Evolutionary conservation across 148 eudicot genomes (phyloP), one percentile per base, ranked within the genome.

Genomic region (Silene uniflora): DNA sequence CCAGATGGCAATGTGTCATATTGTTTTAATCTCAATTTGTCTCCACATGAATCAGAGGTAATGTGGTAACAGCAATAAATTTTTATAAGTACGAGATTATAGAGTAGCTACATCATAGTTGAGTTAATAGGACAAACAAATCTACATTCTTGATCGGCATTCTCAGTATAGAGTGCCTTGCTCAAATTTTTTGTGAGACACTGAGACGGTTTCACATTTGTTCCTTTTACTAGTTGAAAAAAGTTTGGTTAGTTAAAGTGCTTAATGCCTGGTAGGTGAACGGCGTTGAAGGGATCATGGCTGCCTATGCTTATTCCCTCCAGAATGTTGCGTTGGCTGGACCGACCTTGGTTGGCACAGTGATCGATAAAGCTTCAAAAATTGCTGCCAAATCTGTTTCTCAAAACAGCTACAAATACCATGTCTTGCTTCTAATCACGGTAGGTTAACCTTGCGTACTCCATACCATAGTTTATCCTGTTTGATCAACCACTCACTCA

Each of bases 11-110:
- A 69, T 0, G 60, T 86, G 62, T 90, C 93, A 71, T 91, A 90
- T 73, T 90, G 97, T 79, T 90, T 89, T 75, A 85, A 90, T 83
- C 83, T 92, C 80, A 86, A 81, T 75, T 86, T 87, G 52, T 42
- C 55, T 71, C 72, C 81, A n/a, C 19, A 56, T 49, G 54, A 21
- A 22, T 46, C 65, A 16, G 79, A 78, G 85, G 85, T 82, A 56
- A 39, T 21, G 24, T 39, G 0, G 0, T 39, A 39, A 39, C 44
- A 39, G 7, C 44, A 39, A 39, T 7, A 7, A 39, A 39, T 39
- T 39, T 6, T 39, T 39, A 39, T 0, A 39, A 39, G 8, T 32
- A 32, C 35, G 35, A 32, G 35, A 32, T 32, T 32, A 32, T 32
- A 2, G 5, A 32, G 35, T 32, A 32, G 3, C 35, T 32, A 32